Base-by-base conservation (phyloP, 2,329 filamentous ascomycete genomes). In the Ophiostoma piceae region DNA sequence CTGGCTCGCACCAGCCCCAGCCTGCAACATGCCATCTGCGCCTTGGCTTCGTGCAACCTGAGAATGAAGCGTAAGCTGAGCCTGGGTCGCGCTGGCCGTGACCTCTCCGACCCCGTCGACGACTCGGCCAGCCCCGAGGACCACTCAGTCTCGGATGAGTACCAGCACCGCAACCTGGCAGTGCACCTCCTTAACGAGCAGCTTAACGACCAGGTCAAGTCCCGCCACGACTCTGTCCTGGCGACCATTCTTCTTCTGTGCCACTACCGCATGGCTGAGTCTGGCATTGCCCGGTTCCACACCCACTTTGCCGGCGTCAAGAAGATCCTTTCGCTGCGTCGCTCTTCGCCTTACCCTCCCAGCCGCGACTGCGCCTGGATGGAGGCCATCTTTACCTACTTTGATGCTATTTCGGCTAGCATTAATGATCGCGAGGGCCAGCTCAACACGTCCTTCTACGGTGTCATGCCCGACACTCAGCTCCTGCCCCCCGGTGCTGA, bases 291-390 rank as follows among this genome's bases (percentile, higher is more conserved):
- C 26, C 94, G 94, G 76, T 97, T 97, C 80, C 92, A 93, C 74
- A 95, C 92, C 0, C 94, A 97, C 77, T 93, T 97, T 75, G 92
- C 92, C 0, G 94, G 94, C 0, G 93, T 97, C 54, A 94, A 93
- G 80, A 96, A 96, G 82, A 88, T 98, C 41, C 85, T 97, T 12
- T 87, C 89, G 3, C 87, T 97, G 80, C 86, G 93, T 71, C 86
- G 90, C 73, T 77, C 80, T 3, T 82, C 81, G 29, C 79, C 81
- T 0, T 80, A 79, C 69, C 87, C 77, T 79, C 84, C 77, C 75
- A 88, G 76, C 78, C 86, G 88, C 67, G 91, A 93, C 72, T 90
- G 92, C 71, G 87, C 89, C 14, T 97, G 94, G 94, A 94, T 97
- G 82, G 92, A 96, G 75, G 89, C 92, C 60, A 88, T 97, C 74